A percentile compares a stretch with the other conserved stretches of the same genome.
These are phyloP conservation scores for Lupinus albus DNA, from an alignment of 306 rosid species.

Conservation along the genomic window DNA sequence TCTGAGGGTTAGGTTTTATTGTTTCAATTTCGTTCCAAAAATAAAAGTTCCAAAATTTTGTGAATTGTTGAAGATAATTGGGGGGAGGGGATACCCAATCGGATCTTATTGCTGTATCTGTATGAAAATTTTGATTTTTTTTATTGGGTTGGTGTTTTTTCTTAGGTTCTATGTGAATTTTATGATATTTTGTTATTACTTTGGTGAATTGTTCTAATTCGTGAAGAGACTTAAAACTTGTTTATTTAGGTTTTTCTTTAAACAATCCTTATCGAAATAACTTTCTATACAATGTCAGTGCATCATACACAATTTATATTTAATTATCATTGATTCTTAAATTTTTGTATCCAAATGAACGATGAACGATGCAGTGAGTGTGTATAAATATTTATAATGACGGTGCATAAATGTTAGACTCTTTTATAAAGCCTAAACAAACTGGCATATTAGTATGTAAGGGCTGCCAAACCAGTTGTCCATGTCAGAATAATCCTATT, in stretches of 20 bases:
- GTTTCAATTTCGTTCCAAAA: neutral
- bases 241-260: too few relatives aligned
- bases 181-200: neutral
- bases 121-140: neutral
- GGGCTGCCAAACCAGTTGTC: neutral
- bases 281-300: too few relatives aligned
- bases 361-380: too few relatives aligned
- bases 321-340: too few relatives aligned
- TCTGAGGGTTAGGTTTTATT: slow-evolving; percentile 57
- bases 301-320: too few relatives aligned
- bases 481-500: neutral
- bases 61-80: neutral
- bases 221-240: neutral
- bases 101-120: neutral
- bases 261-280: too few relatives aligned
- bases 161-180: slow-evolving; percentile 11
- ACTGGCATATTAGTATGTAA: neutral
- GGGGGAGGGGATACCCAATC: neutral
- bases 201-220: too few relatives aligned
- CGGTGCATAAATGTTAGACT: too few relatives aligned
- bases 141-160: slow-evolving; percentile 11
- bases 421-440: too few relatives aligned
- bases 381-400: too few relatives aligned
- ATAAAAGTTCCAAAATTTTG: neutral
- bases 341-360: too few relatives aligned